A percentile compares a stretch with the other conserved stretches of the same genome.
phyloP scores from a whole-genome alignment of 139 green algal species.

The Chlorella sp. region DNA sequence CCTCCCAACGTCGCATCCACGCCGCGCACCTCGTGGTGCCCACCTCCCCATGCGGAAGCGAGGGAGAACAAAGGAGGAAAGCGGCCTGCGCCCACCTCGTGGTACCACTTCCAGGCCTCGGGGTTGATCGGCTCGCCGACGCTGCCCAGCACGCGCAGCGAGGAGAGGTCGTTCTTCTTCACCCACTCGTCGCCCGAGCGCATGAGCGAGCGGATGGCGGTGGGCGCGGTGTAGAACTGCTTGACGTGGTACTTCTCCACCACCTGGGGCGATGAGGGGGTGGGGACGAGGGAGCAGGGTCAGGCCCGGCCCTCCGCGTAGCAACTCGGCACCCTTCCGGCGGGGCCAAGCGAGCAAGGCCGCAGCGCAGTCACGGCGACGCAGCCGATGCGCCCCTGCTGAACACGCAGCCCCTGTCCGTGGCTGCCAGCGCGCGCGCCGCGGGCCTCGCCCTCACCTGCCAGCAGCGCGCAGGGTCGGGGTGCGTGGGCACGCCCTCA shows the following conservation, averaged over 20 bases:
- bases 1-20: no score
- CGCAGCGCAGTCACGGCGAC: not conserved
- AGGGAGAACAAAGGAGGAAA: not conserved
- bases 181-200: constrained; percentile 75
- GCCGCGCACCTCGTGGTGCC: no score
- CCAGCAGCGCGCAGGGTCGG: constrained; percentile 90
- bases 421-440: not conserved
- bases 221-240: constrained; percentile 96
- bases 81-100: constrained; percentile 45
- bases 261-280: no score
- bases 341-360: not conserved
- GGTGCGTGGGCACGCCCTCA: constrained; percentile 91
- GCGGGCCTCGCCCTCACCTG: constrained; percentile 69
- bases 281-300: no score
- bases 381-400: not conserved
- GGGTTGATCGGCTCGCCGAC: constrained; percentile 99
- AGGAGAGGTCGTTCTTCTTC: constrained; percentile 41
- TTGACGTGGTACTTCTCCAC: constrained; percentile 68
- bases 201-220: constrained; percentile 91
- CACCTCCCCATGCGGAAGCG: no score
- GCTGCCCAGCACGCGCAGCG: constrained; percentile 85
- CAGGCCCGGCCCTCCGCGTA: no score
- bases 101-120: constrained; percentile 96
- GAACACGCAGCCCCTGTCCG: not conserved
- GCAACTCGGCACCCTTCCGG: no score